Conservation (phyloP, 352 stramenopile species). For the Thraustotheca clavata region DNA sequence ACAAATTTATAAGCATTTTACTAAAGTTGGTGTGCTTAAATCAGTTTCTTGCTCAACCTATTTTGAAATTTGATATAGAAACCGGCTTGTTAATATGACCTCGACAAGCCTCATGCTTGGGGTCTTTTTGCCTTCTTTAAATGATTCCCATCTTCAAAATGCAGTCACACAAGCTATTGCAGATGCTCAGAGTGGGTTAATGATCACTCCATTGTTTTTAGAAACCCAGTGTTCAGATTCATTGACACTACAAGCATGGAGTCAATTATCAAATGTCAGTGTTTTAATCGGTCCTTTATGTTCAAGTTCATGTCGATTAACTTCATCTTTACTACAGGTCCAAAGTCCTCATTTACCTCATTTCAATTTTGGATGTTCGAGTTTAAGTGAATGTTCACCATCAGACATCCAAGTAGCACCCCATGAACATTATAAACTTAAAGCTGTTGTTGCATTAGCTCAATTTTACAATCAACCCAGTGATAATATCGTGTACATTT, state of each 20-base stretch:
- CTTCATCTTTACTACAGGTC: neutral
- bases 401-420: neutral
- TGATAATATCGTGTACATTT: neutral
- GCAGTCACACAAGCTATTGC: neutral
- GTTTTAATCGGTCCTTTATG: neutral
- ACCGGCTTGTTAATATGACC: too few species aligned
- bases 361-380: neutral
- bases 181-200: neutral
- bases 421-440: neutral
- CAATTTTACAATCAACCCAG: neutral
- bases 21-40: too few species aligned
- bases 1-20: too few species aligned
- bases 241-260: neutral
- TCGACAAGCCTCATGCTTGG: conserved; percentile 9
- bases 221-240: conserved; percentile 6
- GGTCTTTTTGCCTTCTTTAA: neutral
- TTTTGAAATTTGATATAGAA: too few species aligned
- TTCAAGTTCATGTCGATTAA: neutral
- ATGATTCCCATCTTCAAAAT: neutral
- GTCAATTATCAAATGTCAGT: neutral
- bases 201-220: neutral
- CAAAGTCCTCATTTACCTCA: neutral
- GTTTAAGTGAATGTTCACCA: too few species aligned
- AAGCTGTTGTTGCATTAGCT: neutral
- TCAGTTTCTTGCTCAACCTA: too few species aligned